Base-by-base conservation (phyloP, 164 flowering plant species). In the Magnolia kwangsiensis region DNA sequence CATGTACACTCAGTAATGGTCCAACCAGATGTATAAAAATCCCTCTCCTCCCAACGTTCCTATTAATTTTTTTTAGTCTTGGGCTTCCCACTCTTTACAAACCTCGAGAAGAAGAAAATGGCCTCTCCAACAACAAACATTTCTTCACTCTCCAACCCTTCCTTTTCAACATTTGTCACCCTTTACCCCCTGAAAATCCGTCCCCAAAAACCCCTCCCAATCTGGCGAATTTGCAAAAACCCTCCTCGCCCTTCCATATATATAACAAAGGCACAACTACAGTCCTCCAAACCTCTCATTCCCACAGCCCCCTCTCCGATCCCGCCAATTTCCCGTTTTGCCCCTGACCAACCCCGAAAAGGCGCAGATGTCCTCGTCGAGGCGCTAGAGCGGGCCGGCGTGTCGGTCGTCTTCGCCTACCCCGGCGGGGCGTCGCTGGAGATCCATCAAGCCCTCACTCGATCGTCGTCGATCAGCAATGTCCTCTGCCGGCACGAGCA, bases 401-500 rank as follows among this genome's bases (percentile, higher is more conserved):
- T 91, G 7, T 82, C 80, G n/a, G 49, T 78, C 51, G 91, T 89
- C 63, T 89, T 88, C 74, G 90, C 90, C 7, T 89, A 89, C 73
- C 95, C 95, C 0, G 95, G 95, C 0, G 90, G 92, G 16, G 91
- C 92, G 0, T 89, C 92, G 21, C 72, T 89, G 91, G 95, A 89
- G 84, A 91, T 89, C 76, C 92, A 91, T 76, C 92, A 91, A 67
- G 91, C 95, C 7, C 86, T 91, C 37, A 89, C 91, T 7, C 85
- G 91, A 70, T 91, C 91, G 59, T 4, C 45, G 7, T 59, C 73
- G 7, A 88, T 91, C 76, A 73, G 82, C 0, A 89, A 88, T 71
- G 80, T 87, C 67, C 87, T 91, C 19, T 91, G 92, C 2, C 84
- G 90, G 5, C 95, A 89, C 64, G 92, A 89, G 67, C 92, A 91